Percentiles rank a stretch among this genome's conserved stretches.
Conservation (phyloP, 2,329 filamentous ascomycete genomes). For the Ophiostoma ips region DNA sequence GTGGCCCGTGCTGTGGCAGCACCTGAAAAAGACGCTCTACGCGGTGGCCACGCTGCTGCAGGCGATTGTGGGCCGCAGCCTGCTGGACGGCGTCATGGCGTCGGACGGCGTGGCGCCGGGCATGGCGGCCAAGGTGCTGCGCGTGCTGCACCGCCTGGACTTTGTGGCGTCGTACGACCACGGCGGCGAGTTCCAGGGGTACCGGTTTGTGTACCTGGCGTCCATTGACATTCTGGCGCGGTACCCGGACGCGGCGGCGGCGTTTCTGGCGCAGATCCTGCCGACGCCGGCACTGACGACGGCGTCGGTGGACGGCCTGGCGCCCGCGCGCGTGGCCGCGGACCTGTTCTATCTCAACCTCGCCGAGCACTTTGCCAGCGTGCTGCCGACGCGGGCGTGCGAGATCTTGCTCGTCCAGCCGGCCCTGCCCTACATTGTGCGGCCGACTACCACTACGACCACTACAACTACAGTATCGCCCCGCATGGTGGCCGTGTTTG, state of each 20-base stretch:
- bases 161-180: constrained; percentile 69
- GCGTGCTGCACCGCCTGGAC: constrained; percentile 61
- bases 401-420: constrained; percentile 62
- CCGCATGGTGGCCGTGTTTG: constrained; percentile 52
- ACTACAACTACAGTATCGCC: constrained; percentile 25
- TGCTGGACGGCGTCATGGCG: constrained; percentile 36
- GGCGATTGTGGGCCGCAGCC: constrained; percentile 51
- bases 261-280: constrained; percentile 52
- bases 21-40: constrained; percentile 65
- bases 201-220: constrained; percentile 69
- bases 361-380: constrained; percentile 67
- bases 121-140: constrained; percentile 57
- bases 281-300: background rate
- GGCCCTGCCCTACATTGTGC: constrained; percentile 56
- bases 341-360: constrained; percentile 82
- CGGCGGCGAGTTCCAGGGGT: constrained; percentile 64
- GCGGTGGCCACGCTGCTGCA: constrained; percentile 62
- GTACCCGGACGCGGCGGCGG: constrained; percentile 50
- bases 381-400: constrained; percentile 50
- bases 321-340: constrained; percentile 29
- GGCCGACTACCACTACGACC: constrained; percentile 14
- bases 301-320: constrained; percentile 23
- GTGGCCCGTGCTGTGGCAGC: constrained; percentile 57
- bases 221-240: constrained; percentile 68
- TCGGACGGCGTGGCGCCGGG: constrained; percentile 38